Evolutionary conservation across 2,329 filamentous ascomycete genomes (phyloP).

Genomic region (Trichoderma koningiopsis): DNA sequence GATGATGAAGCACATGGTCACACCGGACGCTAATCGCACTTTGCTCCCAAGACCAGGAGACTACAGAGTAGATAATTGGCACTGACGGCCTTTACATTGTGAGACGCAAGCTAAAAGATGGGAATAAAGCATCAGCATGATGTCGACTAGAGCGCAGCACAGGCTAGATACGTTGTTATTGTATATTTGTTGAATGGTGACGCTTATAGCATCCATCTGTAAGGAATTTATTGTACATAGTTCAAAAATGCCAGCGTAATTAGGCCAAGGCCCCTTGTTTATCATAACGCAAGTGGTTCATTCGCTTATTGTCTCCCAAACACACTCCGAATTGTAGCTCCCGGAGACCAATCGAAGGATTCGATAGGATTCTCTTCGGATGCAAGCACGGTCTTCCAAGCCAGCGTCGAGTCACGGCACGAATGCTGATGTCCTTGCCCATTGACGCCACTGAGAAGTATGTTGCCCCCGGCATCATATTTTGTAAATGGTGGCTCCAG

Average conservation of each 20-base stretch:
- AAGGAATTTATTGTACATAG: not conserved
- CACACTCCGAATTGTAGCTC: not conserved
- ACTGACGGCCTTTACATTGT: not conserved
- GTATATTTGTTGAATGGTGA: not conserved
- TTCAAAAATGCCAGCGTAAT: not conserved
- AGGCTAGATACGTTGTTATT: not conserved
- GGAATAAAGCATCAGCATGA: not conserved
- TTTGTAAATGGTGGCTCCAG: constrained; percentile 10
- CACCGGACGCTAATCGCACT: not conserved
- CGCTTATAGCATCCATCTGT: not conserved
- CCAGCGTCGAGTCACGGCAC: constrained; percentile 2
- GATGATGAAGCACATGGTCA: not conserved
- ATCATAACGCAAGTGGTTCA: not conserved
- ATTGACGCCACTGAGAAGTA: not conserved
- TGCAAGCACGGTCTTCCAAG: constrained; percentile 2
- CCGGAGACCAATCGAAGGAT: not conserved
- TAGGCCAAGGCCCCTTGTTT: not conserved
- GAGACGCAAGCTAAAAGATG: not conserved
- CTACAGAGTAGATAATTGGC: not conserved
- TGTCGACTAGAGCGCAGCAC: not conserved
- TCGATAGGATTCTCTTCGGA: not conserved
- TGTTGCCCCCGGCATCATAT: not conserved
- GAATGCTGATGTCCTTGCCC: constrained; percentile 5
- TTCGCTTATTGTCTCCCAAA: not conserved
- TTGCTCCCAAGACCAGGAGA: not conserved